A percentile compares a stretch with the other conserved stretches of the same genome.
phyloP scores from a whole-genome alignment of 1,139 yeast genomes.

The Saccharomycopsis hybrid region DNA sequence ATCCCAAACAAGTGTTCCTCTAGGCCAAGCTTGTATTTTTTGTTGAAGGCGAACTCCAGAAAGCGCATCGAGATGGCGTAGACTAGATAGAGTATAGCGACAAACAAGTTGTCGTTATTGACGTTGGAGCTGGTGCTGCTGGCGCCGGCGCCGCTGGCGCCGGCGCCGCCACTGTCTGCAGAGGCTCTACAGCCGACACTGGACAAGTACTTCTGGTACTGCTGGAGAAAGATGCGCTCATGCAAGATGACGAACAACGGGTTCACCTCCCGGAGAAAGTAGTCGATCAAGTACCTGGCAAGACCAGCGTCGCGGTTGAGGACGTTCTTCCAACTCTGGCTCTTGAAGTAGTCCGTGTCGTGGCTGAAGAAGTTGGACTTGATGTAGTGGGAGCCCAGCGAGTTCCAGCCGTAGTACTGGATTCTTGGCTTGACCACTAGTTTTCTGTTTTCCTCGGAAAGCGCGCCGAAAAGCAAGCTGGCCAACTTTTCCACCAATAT shows the following conservation, averaged over 20 bases:
- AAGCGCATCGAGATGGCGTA: slow-evolving; percentile 50
- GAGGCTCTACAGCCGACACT: no score
- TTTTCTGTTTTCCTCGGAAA: slow-evolving; percentile 36
- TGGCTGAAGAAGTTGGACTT: slow-evolving; percentile 2
- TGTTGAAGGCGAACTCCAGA: slow-evolving; percentile 34
- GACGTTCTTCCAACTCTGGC: slow-evolving; percentile 8
- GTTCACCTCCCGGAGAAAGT: slow-evolving; percentile 46
- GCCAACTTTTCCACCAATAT: slow-evolving; percentile 44
- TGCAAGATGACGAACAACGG: slow-evolving; percentile 50
- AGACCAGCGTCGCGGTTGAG: slow-evolving; percentile 16
- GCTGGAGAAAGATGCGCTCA: slow-evolving; percentile 49
- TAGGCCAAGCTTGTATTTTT: slow-evolving; percentile 28
- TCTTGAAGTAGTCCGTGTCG: not conserved
- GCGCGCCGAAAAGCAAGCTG: slow-evolving; percentile 32
- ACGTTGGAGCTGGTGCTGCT: not conserved
- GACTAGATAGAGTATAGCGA: slow-evolving; percentile 45
- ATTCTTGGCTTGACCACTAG: slow-evolving; percentile 45
- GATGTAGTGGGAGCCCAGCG: slow-evolving; percentile 49
- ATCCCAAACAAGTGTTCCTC: slow-evolving; percentile 52
- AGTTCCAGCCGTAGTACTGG: slow-evolving; percentile 63
- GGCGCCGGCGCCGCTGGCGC: no score
- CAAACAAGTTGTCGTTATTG: slow-evolving; percentile 34
- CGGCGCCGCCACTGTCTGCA: no score
- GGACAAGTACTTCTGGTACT: slow-evolving; percentile 34
- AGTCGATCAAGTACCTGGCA: slow-evolving; percentile 31